phyloP scores from a whole-genome alignment of 2,329 filamentous ascomycete species.

The Chaetomium olivaceum region DNA sequence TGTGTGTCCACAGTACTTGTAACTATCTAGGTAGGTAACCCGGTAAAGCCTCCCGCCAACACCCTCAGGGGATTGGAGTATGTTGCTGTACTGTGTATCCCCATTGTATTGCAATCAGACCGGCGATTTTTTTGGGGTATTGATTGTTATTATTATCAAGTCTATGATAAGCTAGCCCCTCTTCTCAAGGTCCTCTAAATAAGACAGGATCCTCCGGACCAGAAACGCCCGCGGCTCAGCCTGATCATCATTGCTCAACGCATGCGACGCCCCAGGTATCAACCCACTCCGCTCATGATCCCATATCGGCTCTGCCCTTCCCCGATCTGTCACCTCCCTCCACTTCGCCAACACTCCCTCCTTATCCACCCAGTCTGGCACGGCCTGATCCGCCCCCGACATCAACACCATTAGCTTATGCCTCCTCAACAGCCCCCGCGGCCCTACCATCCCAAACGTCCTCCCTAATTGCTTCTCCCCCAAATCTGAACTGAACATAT shows the following conservation, averaged over 20 bases:
- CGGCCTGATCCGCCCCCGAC: constrained; percentile 65
- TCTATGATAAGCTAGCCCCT: not conserved
- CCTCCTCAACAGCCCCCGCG: constrained; percentile 47
- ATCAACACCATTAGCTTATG: constrained; percentile 63
- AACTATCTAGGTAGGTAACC: too few species aligned
- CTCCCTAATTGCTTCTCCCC: constrained; percentile 53
- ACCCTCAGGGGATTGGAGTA: too few species aligned
- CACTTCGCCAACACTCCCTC: constrained; percentile 58
- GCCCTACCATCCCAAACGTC: constrained; percentile 63
- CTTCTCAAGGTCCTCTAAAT: constrained; percentile 18
- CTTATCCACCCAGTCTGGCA: constrained; percentile 62
- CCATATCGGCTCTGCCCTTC: constrained; percentile 43
- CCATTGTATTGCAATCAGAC: too few species aligned
- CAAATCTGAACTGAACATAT: constrained; percentile 80
- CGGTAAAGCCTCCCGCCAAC: too few species aligned
- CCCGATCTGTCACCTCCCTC: constrained; percentile 44
- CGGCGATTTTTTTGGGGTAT: too few species aligned
- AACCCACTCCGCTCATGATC: constrained; percentile 49
- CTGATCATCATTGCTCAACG: constrained; percentile 50
- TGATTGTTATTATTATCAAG: too few species aligned
- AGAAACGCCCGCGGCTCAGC: constrained; percentile 38
- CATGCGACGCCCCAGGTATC: constrained; percentile 50
- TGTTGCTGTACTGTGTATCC: too few species aligned
- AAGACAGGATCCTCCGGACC: constrained; percentile 25
- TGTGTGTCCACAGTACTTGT: too few species aligned